Percentiles rank a stretch among this genome's conserved stretches.
phyloP scores from a whole-genome alignment of 1,284 basidiomycete genomes.

The Cryptococcus floricola region DNA sequence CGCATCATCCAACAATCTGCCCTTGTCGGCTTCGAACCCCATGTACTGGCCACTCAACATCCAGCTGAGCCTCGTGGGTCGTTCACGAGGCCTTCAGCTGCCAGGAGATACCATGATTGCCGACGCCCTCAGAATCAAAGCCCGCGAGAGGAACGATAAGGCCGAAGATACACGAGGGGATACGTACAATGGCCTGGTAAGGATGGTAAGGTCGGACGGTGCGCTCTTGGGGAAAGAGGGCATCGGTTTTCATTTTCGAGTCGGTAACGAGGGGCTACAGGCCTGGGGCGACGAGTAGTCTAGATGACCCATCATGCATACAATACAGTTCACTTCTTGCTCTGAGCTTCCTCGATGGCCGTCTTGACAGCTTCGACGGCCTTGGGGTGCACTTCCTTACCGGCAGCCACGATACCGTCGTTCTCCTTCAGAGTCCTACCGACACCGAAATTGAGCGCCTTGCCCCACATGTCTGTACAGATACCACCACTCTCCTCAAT shows the following conservation, averaged over 20 bases:
- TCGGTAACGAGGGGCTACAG: conserved; percentile 31
- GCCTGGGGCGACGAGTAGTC: conserved; percentile 11
- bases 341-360: conserved; percentile 55
- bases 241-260: conserved; percentile 30
- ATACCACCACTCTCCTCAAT: conserved; percentile 85
- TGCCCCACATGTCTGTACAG: conserved; percentile 76
- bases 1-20: not conserved
- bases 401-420: conserved; percentile 77
- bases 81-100: conserved; percentile 23
- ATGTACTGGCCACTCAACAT: conserved; percentile 33
- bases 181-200: conserved; percentile 25
- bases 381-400: conserved; percentile 61
- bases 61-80: conserved; percentile 35
- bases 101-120: conserved; percentile 36
- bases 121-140: conserved; percentile 28
- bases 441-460: conserved; percentile 76
- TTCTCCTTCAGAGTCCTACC: conserved; percentile 84
- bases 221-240: conserved; percentile 8
- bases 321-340: not conserved
- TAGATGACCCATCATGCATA: not conserved
- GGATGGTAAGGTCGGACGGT: conserved; percentile 23
- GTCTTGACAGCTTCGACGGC: conserved; percentile 72
- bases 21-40: not conserved
- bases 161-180: conserved; percentile 4
- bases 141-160: not conserved